These are phyloP conservation scores for Globisporangium spiculum DNA, from an alignment of 352 stramenopile genomes.

Conservation along the genomic window DNA sequence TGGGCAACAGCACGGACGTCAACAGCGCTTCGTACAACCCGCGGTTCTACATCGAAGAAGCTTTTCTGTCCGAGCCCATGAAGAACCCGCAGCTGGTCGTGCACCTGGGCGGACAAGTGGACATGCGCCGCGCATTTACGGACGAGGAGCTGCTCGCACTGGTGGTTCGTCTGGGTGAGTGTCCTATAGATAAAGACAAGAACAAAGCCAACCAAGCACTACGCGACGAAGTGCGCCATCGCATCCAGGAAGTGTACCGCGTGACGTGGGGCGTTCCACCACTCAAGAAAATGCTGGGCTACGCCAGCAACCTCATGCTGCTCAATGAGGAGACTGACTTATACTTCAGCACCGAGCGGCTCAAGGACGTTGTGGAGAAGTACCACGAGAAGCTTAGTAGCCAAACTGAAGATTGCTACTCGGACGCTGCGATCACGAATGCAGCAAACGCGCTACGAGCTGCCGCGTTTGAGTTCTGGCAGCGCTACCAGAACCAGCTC, in stretches of 20 bases:
- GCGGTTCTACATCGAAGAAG: slow-evolving; percentile 56
- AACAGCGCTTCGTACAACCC: slow-evolving; percentile 46
- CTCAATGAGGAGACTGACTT: slow-evolving; percentile 55
- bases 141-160: slow-evolving; percentile 37
- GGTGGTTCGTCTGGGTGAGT: background rate
- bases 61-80: slow-evolving; percentile 55
- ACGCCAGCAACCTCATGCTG: slow-evolving; percentile 68
- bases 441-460: slow-evolving; percentile 32
- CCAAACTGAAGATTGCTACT: background rate
- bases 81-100: slow-evolving; percentile 42
- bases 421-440: slow-evolving; percentile 22
- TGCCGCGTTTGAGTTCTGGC: slow-evolving; percentile 63
- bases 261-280: slow-evolving; percentile 50
- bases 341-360: slow-evolving; percentile 41
- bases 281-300: slow-evolving; percentile 41
- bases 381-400: background rate
- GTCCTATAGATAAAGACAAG: background rate
- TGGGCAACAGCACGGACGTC: slow-evolving; percentile 35
- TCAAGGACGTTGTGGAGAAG: slow-evolving; percentile 8
- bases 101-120: slow-evolving; percentile 61
- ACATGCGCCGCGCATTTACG: slow-evolving; percentile 43
- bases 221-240: slow-evolving; percentile 32
- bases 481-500: slow-evolving; percentile 80
- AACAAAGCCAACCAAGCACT: background rate
- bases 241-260: slow-evolving; percentile 73